phyloP scores from a whole-genome alignment of 768 basidiomycete species.

The Erythrobasidium yunnanense region DNA sequence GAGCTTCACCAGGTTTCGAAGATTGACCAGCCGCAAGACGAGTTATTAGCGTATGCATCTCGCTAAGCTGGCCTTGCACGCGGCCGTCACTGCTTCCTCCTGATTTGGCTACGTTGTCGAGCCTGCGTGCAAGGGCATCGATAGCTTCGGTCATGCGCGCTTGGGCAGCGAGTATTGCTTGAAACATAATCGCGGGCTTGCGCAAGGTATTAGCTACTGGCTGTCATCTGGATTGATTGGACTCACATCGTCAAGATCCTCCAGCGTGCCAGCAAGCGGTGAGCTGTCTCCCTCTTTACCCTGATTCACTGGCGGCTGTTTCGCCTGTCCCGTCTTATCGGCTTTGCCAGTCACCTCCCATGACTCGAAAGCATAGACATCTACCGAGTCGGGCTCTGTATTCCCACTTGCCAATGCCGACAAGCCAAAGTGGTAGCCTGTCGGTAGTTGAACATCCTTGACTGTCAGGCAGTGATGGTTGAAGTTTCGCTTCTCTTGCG shows the following conservation, averaged over 20 bases:
- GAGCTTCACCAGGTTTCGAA: neutral
- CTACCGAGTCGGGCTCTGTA: slow-evolving; percentile 36
- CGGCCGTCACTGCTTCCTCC: neutral
- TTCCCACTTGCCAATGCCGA: slow-evolving; percentile 34
- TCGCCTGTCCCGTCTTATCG: slow-evolving; percentile 5
- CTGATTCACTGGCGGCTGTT: neutral
- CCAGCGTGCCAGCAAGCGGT: slow-evolving; percentile 21
- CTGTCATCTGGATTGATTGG: neutral
- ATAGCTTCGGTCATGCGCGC: slow-evolving; percentile 35
- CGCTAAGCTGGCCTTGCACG: neutral
- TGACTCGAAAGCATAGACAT: slow-evolving; percentile 36
- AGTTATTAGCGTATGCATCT: neutral
- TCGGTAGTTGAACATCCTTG: slow-evolving; percentile 28
- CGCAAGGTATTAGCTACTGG: neutral
- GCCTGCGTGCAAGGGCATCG: slow-evolving; percentile 33
- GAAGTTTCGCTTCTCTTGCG: slow-evolving; percentile 35
- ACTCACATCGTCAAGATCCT: neutral
- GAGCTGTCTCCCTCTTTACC: neutral
- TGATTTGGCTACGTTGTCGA: slow-evolving; percentile 27
- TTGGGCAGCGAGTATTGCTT: slow-evolving; percentile 36
- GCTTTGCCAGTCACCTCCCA: slow-evolving; percentile 26
- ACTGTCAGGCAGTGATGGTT: slow-evolving; percentile 35
- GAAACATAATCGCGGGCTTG: slow-evolving; percentile 29
- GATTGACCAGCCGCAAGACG: neutral
- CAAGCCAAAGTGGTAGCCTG: slow-evolving; percentile 31